Conservation (phyloP, 2,329 filamentous ascomycete genomes). For the Cladophialophora immunda region DNA sequence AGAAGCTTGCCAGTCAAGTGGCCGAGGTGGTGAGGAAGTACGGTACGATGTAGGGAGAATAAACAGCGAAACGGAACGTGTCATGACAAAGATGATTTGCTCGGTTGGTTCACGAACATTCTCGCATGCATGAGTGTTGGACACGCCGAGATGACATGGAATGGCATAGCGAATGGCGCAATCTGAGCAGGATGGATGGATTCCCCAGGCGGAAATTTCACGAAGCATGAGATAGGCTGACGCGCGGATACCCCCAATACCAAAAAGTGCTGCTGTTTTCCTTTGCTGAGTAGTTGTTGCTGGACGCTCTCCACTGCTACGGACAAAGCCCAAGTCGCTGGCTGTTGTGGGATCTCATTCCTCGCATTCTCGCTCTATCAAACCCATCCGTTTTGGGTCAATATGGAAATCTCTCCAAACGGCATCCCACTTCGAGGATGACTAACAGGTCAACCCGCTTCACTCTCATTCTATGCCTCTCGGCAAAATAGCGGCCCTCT, state of each 20-base stretch:
- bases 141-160: constrained; percentile 3
- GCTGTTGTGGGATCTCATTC: not conserved
- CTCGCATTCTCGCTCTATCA: not conserved
- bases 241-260: constrained; percentile 20
- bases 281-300: not conserved
- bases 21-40: constrained; percentile 74
- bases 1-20: constrained; percentile 87
- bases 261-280: constrained; percentile 17
- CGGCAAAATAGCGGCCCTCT: not conserved
- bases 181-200: constrained; percentile 7
- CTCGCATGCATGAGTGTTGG: constrained; percentile 14
- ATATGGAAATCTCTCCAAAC: not conserved
- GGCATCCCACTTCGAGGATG: not conserved
- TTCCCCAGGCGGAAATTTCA: constrained; percentile 10
- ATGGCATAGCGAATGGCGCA: constrained; percentile 32
- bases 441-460: not conserved
- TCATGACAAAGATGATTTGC: constrained; percentile 3
- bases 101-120: not conserved
- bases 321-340: too few relatives aligned
- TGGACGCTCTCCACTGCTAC: not conserved
- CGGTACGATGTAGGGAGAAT: constrained; percentile 41
- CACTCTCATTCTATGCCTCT: not conserved
- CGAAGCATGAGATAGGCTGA: constrained; percentile 6
- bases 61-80: constrained; percentile 1
- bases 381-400: not conserved